These are phyloP conservation scores for Aspergillus caelatus DNA, from an alignment of 2,329 filamentous ascomycete genomes.

Conservation along the genomic window DNA sequence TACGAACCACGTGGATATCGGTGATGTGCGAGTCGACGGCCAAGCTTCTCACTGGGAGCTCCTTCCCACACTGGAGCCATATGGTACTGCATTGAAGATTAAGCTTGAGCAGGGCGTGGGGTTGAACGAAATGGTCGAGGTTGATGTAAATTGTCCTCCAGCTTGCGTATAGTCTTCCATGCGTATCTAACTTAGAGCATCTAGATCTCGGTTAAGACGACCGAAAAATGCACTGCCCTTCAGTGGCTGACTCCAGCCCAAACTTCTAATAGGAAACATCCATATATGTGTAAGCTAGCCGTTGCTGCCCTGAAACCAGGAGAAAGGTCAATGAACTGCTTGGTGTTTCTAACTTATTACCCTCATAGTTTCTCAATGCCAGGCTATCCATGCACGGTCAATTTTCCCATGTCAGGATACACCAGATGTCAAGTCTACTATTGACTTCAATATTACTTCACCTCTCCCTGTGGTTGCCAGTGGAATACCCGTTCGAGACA, in stretches of 20 bases:
- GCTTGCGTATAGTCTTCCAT: neutral
- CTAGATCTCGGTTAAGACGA: constrained; percentile 75
- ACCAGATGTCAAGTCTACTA: constrained; percentile 94
- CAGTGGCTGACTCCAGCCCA: constrained; percentile 95
- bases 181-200: constrained; percentile 3
- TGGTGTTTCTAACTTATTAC: constrained; percentile 3
- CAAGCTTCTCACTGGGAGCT: constrained; percentile 69
- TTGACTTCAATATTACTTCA: constrained; percentile 84
- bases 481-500: constrained; percentile 64
- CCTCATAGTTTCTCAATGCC: constrained; percentile 77
- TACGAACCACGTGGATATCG: constrained; percentile 79
- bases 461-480: constrained; percentile 89
- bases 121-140: constrained; percentile 50
- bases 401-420: constrained; percentile 98
- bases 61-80: constrained; percentile 70
- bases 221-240: constrained; percentile 83
- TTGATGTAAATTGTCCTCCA: constrained; percentile 45
- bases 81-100: constrained; percentile 55
- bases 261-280: constrained; percentile 92
- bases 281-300: constrained; percentile 73
- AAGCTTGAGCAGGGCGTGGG: constrained; percentile 51
- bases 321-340: neutral
- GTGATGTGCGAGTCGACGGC: constrained; percentile 70
- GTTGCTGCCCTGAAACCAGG: neutral
- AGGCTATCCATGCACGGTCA: constrained; percentile 92